Base-by-base conservation (phyloP, 1,139 yeast genomes). In the Arxiozyma bovina region DNA sequence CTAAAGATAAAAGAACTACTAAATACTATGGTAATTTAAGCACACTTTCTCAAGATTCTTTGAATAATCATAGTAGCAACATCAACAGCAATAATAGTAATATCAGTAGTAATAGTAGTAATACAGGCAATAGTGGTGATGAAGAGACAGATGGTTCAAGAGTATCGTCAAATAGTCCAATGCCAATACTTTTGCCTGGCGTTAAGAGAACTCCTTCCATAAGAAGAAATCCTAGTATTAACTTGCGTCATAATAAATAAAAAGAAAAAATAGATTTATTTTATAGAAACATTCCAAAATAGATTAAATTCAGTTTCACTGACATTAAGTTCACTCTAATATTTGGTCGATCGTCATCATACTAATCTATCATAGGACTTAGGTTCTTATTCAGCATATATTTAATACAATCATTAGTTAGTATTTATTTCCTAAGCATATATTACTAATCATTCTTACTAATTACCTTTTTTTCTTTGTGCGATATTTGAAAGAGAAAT, bases 1-100 rank as follows among this genome's bases (percentile, higher is more conserved):
- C n/a, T 25, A 42, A 49, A 7, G 55, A 54, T 17, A 63, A 62
- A 48, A 59, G 66, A 54, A 62, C 64, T 50, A 63, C 65, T 51
- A 62, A 61, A 12, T 34, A 34, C 50, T 64, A 62, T 48, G 64
- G 66, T 38, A 58, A 57, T n/a, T 48, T 61, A 20, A 21, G 49
- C 12, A 34, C 38, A 21, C 17, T 34, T 15, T 46, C 49, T 34
- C 42, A 21, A 38, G 49, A 46, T 15, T 23, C 23, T 21, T 8
- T 20, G 2, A 48, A n/a, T 34, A 34, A 40, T 41, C 17, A 11
- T 12, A 27, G 30, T 27, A 27, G 30, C 30, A 27, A 27, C 11
- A 5, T 27, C 6, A 27, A 8, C 11, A 27, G 11, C 11, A 48
- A 34, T 30, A 20, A 34, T 20, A 21, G 9, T 17, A 38, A 23